Conservation (phyloP, 495 filamentous ascomycete species). For the Hypoxylon intermedium region DNA sequence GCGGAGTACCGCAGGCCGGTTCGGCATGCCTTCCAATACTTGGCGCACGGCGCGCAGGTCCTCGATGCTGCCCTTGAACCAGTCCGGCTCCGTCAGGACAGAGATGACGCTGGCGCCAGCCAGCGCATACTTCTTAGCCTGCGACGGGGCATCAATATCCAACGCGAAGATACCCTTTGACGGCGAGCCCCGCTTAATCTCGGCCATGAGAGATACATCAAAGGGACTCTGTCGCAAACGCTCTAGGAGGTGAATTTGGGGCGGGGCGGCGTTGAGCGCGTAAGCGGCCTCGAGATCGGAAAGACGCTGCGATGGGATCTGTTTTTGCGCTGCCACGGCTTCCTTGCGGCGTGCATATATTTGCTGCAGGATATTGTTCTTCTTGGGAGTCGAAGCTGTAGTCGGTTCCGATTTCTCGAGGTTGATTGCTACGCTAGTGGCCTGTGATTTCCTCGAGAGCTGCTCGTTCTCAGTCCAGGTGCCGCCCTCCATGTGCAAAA, state of each 20-base stretch:
- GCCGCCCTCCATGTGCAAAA: slow-evolving; percentile 82
- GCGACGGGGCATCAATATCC: slow-evolving; percentile 82
- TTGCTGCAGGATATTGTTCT: slow-evolving; percentile 83
- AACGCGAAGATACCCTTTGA: slow-evolving; percentile 95
- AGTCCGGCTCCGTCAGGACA: slow-evolving; percentile 95
- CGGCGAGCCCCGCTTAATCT: slow-evolving; percentile 95
- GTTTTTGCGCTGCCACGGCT: slow-evolving; percentile 82
- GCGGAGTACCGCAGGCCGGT: slow-evolving; percentile 87
- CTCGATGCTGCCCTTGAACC: slow-evolving; percentile 98
- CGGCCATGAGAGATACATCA: slow-evolving; percentile 86
- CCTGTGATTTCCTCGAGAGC: slow-evolving; percentile 51
- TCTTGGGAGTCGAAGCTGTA: slow-evolving; percentile 56
- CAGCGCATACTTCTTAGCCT: slow-evolving; percentile 89
- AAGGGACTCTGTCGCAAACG: slow-evolving; percentile 82
- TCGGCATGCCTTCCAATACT: slow-evolving; percentile 85
- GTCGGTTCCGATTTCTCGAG: slow-evolving; percentile 27
- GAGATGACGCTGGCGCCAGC: slow-evolving; percentile 96
- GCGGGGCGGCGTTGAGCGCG: slow-evolving; percentile 80
- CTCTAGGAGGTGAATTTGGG: slow-evolving; percentile 80
- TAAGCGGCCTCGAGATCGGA: slow-evolving; percentile 88
- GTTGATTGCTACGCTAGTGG: slow-evolving; percentile 25
- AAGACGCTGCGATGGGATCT: slow-evolving; percentile 82
- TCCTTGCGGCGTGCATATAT: slow-evolving; percentile 87
- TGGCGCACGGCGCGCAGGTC: slow-evolving; percentile 89
- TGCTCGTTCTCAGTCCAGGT: slow-evolving; percentile 84